phyloP scores from a whole-genome alignment of 2,329 filamentous ascomycete genomes.

The Cladosporium halotolerans region DNA sequence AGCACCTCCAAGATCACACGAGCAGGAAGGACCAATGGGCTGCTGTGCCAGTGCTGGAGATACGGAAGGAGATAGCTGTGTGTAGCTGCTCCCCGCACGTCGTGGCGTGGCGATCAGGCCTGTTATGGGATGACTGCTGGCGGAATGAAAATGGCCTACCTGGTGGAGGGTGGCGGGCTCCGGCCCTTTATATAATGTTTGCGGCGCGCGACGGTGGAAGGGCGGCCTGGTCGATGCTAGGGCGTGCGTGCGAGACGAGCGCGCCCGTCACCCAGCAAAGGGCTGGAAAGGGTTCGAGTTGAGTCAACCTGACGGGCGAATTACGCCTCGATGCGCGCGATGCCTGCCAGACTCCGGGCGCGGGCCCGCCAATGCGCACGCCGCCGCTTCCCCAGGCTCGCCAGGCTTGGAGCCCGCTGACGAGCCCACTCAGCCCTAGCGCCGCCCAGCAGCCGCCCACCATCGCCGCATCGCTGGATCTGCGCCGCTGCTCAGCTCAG shows the following conservation, averaged over 20 bases:
- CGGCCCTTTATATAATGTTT: neutral
- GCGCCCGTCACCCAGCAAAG: neutral
- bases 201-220: neutral
- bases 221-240: neutral
- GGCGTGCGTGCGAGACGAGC: neutral
- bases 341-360: neutral
- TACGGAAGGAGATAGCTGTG: too few species aligned
- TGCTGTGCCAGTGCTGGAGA: neutral
- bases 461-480: neutral
- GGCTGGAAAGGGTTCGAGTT: neutral
- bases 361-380: neutral
- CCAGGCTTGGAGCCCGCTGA: too few species aligned
- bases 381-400: neutral
- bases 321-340: neutral
- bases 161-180: conserved; percentile 4
- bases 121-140: neutral
- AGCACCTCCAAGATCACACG: conserved; percentile 7
- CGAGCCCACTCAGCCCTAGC: neutral
- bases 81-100: conserved; percentile 11
- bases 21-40: conserved; percentile 1
- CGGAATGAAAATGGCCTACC: conserved; percentile 4
- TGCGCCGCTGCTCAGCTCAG: neutral
- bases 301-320: conserved; percentile 3
- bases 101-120: neutral
- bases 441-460: neutral